phyloP scores from a whole-genome alignment of 1,284 basidiomycete species.

The Boletus holoroseus region DNA sequence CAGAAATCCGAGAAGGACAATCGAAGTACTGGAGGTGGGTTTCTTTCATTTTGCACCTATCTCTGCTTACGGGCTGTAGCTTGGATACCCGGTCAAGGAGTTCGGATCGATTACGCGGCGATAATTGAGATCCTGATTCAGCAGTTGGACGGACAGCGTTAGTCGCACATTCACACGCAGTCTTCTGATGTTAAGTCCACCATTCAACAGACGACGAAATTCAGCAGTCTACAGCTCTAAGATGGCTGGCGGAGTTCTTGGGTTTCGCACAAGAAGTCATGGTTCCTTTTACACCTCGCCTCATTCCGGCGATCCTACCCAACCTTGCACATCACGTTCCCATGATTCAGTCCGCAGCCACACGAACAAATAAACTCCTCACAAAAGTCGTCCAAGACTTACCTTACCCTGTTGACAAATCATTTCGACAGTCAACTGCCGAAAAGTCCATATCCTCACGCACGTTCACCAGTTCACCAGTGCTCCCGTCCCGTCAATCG shows the following conservation, averaged over 20 bases:
- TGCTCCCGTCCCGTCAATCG: slow-evolving; percentile 44
- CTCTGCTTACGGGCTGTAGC: slow-evolving; percentile 38
- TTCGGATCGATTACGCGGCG: slow-evolving; percentile 85
- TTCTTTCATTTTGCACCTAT: slow-evolving; percentile 11
- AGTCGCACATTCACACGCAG: slow-evolving; percentile 30
- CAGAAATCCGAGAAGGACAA: slow-evolving; percentile 45
- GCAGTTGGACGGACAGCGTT: slow-evolving; percentile 82
- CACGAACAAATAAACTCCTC: slow-evolving; percentile 82
- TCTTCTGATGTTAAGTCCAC: slow-evolving; percentile 7
- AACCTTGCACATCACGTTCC: slow-evolving; percentile 90
- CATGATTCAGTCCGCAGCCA: slow-evolving; percentile 85
- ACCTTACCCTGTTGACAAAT: slow-evolving; percentile 60
- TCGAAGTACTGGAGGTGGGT: slow-evolving; percentile 58
- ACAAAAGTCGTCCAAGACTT: slow-evolving; percentile 81
- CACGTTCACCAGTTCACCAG: slow-evolving; percentile 44
- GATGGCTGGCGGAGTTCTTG: slow-evolving; percentile 92
- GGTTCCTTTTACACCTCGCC: slow-evolving; percentile 89
- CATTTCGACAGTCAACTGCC: slow-evolving; percentile 38
- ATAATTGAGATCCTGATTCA: slow-evolving; percentile 94
- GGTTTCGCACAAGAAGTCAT: slow-evolving; percentile 87
- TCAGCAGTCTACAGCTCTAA: slow-evolving; percentile 81
- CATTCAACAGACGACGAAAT: slow-evolving; percentile 71
- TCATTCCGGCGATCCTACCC: slow-evolving; percentile 89
- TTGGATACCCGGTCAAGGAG: slow-evolving; percentile 92
- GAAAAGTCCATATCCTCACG: slow-evolving; percentile 32